Evolutionary conservation across 169 alveolate genomes (phyloP).

Genomic region (Plasmodium cynomolgi): DNA sequence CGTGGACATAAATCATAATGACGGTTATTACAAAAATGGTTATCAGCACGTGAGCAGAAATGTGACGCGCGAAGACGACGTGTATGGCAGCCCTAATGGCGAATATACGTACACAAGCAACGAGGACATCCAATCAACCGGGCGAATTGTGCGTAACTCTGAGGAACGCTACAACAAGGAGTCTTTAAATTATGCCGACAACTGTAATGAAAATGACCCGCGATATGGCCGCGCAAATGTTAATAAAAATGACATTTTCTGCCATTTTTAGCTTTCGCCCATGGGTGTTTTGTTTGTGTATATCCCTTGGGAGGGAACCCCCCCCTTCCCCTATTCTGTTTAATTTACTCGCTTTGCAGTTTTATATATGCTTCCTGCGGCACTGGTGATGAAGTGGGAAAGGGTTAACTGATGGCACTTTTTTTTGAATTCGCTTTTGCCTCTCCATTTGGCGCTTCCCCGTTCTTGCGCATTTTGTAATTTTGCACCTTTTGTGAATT

Average conservation of each 20-base stretch:
- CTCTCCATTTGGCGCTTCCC: background rate
- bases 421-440: constrained; percentile 4
- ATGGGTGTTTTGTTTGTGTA: constrained; percentile 12
- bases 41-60: background rate
- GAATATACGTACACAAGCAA: constrained; percentile 32
- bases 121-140: constrained; percentile 5
- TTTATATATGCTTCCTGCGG: background rate
- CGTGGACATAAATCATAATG: constrained; percentile 29
- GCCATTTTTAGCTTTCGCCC: constrained; percentile 14
- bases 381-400: background rate
- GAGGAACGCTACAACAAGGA: constrained; percentile 25
- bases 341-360: background rate
- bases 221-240: background rate
- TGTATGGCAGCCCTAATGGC: background rate
- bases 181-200: constrained; percentile 25
- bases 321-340: background rate
- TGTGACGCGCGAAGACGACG: constrained; percentile 2
- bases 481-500: constrained; percentile 1
- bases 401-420: background rate
- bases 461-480: background rate
- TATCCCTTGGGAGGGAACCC: background rate
- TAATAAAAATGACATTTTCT: constrained; percentile 42
- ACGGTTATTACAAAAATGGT: constrained; percentile 5
- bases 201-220: constrained; percentile 18
- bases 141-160: background rate